These are phyloP conservation scores for Penicillium janthinellum DNA, from an alignment of 2,329 filamentous ascomycete species.

Conservation along the genomic window DNA sequence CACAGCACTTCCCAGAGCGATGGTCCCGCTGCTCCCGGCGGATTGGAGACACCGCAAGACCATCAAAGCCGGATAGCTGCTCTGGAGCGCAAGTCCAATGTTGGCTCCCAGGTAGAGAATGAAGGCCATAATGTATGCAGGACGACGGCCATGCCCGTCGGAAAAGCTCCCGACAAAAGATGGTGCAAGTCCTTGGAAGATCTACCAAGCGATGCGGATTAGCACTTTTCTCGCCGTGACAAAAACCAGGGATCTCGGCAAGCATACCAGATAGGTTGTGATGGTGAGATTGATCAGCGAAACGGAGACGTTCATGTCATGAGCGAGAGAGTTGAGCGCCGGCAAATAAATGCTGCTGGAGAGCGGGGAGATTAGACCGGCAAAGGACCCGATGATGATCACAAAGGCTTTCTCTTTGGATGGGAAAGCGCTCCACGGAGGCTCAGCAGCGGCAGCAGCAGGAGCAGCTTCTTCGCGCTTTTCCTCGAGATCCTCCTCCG, in stretches of 20 bases:
- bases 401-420: slow-evolving; percentile 14
- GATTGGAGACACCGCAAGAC: slow-evolving; percentile 42
- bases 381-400: slow-evolving; percentile 15
- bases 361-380: slow-evolving; percentile 20
- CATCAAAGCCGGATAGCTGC: slow-evolving; percentile 38
- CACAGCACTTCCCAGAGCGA: slow-evolving; percentile 71
- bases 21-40: slow-evolving; percentile 63
- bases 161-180: slow-evolving; percentile 61
- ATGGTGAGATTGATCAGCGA: slow-evolving; percentile 33
- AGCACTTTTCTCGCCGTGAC: neutral
- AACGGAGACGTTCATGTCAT: slow-evolving; percentile 31
- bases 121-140: slow-evolving; percentile 62
- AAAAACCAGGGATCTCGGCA: neutral
- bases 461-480: neutral
- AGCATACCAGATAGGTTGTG: slow-evolving; percentile 48
- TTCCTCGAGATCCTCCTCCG: neutral
- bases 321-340: slow-evolving; percentile 37
- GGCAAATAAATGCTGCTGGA: slow-evolving; percentile 41
- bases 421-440: slow-evolving; percentile 8
- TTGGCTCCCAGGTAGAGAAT: slow-evolving; percentile 43
- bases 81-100: slow-evolving; percentile 41
- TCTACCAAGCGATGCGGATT: slow-evolving; percentile 23
- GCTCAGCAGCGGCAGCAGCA: neutral
- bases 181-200: slow-evolving; percentile 64
- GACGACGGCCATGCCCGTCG: slow-evolving; percentile 63